Evolutionary conservation across 495 filamentous ascomycete genomes (phyloP).

Genomic region (Podospora pseudocomata): DNA sequence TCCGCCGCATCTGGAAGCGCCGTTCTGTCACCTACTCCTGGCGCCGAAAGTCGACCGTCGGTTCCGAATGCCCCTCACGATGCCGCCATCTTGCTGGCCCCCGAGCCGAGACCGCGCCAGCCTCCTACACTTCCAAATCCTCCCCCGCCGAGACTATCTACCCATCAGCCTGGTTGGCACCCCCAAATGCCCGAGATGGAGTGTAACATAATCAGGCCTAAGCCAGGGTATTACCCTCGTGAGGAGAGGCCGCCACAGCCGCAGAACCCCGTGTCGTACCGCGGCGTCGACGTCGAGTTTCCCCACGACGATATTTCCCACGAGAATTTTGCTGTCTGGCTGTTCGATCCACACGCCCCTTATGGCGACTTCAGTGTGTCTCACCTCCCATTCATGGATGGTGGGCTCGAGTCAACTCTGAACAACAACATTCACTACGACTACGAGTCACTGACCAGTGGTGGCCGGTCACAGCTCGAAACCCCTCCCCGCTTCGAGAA

Average conservation of each 20-base stretch:
- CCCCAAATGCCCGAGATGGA: conserved; percentile 37
- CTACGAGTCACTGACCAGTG: conserved; percentile 54
- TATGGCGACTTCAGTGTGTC: conserved; percentile 41
- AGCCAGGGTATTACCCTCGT: conserved; percentile 41
- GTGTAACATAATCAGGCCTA: conserved; percentile 43
- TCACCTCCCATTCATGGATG: conserved; percentile 45
- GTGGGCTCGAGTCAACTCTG: conserved; percentile 48
- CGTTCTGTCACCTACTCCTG: conserved; percentile 30
- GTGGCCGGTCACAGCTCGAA: conserved; percentile 65
- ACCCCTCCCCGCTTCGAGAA: conserved; percentile 65
- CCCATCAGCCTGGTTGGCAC: conserved; percentile 29
- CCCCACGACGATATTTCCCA: conserved; percentile 37
- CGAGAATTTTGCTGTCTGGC: conserved; percentile 48
- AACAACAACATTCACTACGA: conserved; percentile 53
- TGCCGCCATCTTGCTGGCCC: conserved; percentile 44
- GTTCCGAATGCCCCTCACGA: conserved; percentile 45
- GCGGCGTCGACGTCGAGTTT: conserved; percentile 28
- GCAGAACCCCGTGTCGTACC: conserved; percentile 33
- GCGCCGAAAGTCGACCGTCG: conserved; percentile 34
- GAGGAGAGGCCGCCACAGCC: conserved; percentile 36
- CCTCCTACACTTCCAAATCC: conserved; percentile 29
- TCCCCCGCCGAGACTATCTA: conserved; percentile 18
- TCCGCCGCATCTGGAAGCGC: conserved; percentile 22
- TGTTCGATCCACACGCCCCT: conserved; percentile 45
- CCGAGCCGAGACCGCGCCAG: conserved; percentile 35